Conservation (phyloP, 768 basidiomycete genomes). For the Termitomyces sp. region DNA sequence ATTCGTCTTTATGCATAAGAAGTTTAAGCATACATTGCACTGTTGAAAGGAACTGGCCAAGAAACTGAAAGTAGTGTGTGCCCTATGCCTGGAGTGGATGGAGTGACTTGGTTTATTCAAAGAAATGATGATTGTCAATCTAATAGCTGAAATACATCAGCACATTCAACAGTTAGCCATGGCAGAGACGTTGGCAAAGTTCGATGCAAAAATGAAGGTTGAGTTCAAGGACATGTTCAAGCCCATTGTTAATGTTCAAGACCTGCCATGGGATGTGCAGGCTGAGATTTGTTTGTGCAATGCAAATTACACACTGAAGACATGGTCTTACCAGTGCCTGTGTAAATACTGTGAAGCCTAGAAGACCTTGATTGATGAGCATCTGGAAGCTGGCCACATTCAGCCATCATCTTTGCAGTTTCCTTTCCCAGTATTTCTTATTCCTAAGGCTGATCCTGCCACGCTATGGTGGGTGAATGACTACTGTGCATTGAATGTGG, state of each 20-base stretch:
- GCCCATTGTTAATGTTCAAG: neutral
- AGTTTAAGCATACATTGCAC: neutral
- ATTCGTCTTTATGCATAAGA: neutral
- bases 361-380: neutral
- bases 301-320: neutral
- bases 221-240: neutral
- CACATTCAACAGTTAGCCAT: neutral
- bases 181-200: neutral
- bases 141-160: neutral
- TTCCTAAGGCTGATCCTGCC: neutral
- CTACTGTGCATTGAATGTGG: neutral
- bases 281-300: neutral
- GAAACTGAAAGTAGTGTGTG: neutral
- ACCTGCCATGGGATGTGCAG: neutral
- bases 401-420: neutral
- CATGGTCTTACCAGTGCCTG: neutral
- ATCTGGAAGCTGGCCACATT: neutral
- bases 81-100: neutral
- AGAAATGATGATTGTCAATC: neutral
- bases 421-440: neutral
- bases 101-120: neutral
- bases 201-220: neutral
- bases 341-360: neutral
- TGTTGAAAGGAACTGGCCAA: neutral
- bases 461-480: neutral